Evolutionary conservation across 139 green algal species (phyloP).

Genomic region (Zygnema circumcarinatum): DNA sequence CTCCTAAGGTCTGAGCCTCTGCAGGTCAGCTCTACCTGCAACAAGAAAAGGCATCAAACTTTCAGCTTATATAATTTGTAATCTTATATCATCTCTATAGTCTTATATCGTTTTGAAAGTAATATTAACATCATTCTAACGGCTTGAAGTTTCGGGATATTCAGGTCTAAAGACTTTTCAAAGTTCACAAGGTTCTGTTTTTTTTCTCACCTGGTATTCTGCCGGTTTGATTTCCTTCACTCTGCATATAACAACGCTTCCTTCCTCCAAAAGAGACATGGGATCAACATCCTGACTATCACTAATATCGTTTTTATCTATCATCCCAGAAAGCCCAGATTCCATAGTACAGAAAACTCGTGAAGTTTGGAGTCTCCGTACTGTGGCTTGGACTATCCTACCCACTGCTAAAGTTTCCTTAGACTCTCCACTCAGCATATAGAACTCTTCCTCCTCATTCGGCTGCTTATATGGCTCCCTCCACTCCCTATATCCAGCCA

Average conservation of each 20-base stretch:
- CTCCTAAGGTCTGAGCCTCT: slow-evolving; percentile 53
- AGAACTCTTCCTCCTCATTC: slow-evolving; percentile 49
- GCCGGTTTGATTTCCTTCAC: slow-evolving; percentile 37
- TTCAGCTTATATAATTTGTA: too few species aligned
- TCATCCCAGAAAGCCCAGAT: slow-evolving; percentile 37
- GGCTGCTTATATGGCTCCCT: slow-evolving; percentile 23
- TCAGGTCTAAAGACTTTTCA: too few species aligned
- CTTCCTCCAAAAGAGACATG: slow-evolving; percentile 1
- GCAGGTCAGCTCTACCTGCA: slow-evolving; percentile 43
- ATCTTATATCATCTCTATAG: too few species aligned
- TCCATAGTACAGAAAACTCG: slow-evolving; percentile 49
- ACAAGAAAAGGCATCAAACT: background rate
- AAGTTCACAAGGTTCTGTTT: too few species aligned
- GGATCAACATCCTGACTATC: slow-evolving; percentile 39
- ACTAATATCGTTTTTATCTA: slow-evolving; percentile 42
- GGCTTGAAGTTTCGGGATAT: too few species aligned
- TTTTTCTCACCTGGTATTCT: slow-evolving; percentile 20
- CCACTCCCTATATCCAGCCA: slow-evolving; percentile 47
- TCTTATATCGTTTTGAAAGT: too few species aligned
- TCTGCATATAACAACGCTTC: slow-evolving; percentile 33
- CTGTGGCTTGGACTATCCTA: slow-evolving; percentile 43
- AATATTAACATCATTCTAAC: too few species aligned
- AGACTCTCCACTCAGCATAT: slow-evolving; percentile 49
- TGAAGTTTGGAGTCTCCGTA: slow-evolving; percentile 2
- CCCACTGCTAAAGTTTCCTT: slow-evolving; percentile 37